A percentile compares a stretch with the other conserved stretches of the same genome.
phyloP scores from a whole-genome alignment of 164 flowering plant species.

The Macadamia integrifolia region DNA sequence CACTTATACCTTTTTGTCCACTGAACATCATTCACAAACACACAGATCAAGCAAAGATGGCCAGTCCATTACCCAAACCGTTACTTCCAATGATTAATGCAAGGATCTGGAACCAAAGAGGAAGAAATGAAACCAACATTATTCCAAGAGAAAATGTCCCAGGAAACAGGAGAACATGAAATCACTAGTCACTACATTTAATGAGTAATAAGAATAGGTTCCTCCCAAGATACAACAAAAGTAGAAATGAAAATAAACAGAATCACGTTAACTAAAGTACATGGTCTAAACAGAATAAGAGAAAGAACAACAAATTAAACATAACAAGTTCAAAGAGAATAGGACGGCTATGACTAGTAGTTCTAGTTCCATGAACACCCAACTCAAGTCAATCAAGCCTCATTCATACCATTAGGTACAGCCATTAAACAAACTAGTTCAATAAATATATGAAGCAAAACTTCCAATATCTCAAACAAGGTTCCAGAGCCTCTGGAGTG shows the following conservation, averaged over 20 bases:
- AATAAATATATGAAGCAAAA: neutral
- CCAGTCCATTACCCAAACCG: slow-evolving; percentile 59
- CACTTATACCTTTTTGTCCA: slow-evolving; percentile 42
- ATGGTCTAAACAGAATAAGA: neutral
- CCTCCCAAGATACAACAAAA: neutral
- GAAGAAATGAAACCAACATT: neutral
- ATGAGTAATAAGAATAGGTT: neutral
- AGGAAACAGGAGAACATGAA: neutral
- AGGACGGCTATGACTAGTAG: neutral
- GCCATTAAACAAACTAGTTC: neutral
- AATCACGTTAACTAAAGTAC: neutral
- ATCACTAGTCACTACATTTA: neutral
- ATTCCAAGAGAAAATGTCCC: neutral
- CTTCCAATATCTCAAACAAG: neutral
- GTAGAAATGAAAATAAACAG: neutral
- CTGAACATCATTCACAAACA: slow-evolving; percentile 69
- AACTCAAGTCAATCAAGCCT: too few species aligned
- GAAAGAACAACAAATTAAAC: neutral
- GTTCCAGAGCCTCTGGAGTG: neutral
- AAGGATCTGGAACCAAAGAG: slow-evolving; percentile 9
- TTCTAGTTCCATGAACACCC: too few species aligned
- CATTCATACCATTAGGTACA: too few species aligned
- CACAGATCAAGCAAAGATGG: slow-evolving; percentile 29
- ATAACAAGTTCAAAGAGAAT: neutral
- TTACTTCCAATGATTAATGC: slow-evolving; percentile 5